Evolutionary conservation across 768 basidiomycete genomes (phyloP), one percentile per base, ranked within the genome.

Genomic region (Suillus clintonianus): DNA sequence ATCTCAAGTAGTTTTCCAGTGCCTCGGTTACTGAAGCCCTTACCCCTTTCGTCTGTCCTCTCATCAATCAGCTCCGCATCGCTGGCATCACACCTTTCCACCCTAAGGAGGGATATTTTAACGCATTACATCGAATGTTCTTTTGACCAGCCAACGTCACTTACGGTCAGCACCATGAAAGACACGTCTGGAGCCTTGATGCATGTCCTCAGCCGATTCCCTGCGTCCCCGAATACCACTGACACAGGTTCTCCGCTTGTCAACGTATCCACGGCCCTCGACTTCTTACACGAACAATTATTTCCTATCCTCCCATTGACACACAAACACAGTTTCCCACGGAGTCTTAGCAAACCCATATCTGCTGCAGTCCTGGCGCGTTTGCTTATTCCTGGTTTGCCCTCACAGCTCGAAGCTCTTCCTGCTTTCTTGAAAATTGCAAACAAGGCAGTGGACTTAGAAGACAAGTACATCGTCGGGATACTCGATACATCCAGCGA

Each of bases 321-420:
- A 0, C 82, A 88, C 58, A 65, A 73, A 27, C 69, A 76, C 10
- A 66, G 71, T 3, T 89, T 94, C 66, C 73, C 81, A n/a, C 82
- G 78, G 34, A 84, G 85, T 15, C 76, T 96, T 3, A 81, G 80
- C 71, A 87, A 85, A 69, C 86, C 89, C 1, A 68, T 91, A 19
- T 83, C 84, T 4, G 80, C 78, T 5, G 84, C 86, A 30, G 69
- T 94, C 22, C 81, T 96, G 58, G 82, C 86, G 55, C 81, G 86
- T 65, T 76, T 95, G 39, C 81, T 96, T 50, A 76, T 88, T 39
- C 86, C 90, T 0, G 82, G 82, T n/a, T 78, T 95, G 4, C 93
- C 95, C 0, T 83, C 86, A 1, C 83, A 86, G 3, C 81, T 91
- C 53, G 76, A 82, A 7, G 77, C 75, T 6, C 80, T 96, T 0